A percentile compares a stretch with the other conserved stretches of the same genome.
Evolutionary conservation across 768 basidiomycete species (phyloP).

Genomic region (Naganishia vishniacii): DNA sequence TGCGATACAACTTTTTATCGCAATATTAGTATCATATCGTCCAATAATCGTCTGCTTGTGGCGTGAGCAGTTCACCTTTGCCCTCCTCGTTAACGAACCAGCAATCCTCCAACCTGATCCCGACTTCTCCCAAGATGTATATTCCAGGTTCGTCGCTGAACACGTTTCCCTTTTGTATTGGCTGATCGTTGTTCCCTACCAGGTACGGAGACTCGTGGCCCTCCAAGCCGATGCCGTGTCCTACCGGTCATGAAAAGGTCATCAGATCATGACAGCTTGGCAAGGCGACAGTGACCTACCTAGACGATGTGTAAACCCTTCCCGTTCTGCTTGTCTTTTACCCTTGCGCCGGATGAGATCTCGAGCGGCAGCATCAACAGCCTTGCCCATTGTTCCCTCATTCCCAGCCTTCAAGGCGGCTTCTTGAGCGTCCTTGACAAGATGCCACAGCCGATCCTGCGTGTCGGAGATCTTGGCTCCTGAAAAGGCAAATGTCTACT

Average conservation of each 20-base stretch:
- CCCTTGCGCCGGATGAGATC: conserved; percentile 48
- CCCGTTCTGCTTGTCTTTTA: conserved; percentile 4
- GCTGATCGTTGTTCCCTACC: conserved; percentile 60
- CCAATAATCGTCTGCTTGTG: conserved; percentile 52
- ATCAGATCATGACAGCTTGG: background rate
- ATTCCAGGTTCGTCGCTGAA: conserved; percentile 74
- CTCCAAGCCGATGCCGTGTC: conserved; percentile 69
- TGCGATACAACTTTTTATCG: too few species aligned
- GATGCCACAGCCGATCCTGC: conserved; percentile 61
- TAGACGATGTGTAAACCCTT: conserved; percentile 67
- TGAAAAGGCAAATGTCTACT: conserved; percentile 62
- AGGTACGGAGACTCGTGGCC: conserved; percentile 77
- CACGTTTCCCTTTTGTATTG: conserved; percentile 61
- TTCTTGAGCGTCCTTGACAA: conserved; percentile 62
- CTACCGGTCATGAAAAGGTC: conserved; percentile 14
- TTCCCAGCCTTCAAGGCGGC: conserved; percentile 55
- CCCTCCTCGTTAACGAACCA: conserved; percentile 61
- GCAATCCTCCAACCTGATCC: conserved; percentile 78
- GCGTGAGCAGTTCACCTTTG: conserved; percentile 58
- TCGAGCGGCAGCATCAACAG: conserved; percentile 64
- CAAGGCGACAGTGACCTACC: conserved; percentile 61
- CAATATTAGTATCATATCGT: conserved; percentile 21
- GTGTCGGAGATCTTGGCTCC: conserved; percentile 56
- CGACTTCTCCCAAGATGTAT: conserved; percentile 46
- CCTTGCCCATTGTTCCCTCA: conserved; percentile 55